Evolutionary conservation across 2,329 filamentous ascomycete genomes (phyloP), one percentile per base, ranked within the genome.

Genomic region (Ceratocystis eucalypticola): DNA sequence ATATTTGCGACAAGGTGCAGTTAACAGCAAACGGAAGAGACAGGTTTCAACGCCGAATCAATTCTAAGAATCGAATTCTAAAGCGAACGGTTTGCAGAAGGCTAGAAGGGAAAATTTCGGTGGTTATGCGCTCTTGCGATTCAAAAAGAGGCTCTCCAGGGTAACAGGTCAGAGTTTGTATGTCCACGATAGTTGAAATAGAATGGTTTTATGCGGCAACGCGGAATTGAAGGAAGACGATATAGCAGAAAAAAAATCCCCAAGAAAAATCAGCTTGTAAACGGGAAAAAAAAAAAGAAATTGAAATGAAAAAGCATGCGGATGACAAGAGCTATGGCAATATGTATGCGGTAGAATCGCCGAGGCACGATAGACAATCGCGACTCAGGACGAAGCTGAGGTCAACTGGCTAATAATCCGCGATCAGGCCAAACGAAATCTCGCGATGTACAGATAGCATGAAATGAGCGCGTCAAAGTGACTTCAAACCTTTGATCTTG

Each of bases 381-480:
- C 53, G 53, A 62, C 20, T 33, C 61, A 45, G 44, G 20, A 25
- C 30, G 37, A 45, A n/a, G 37, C 37, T 25, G 15, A 48, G 8
- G 20, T 20, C 20, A 20, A 45, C 61, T 45, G 41, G 22, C 37
- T 22, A 62, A 15, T 5, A 46, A 30, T 62, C 25, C 17, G 41
- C 10, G 44, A 46, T 8, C 25, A 57, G 53, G 22, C 17, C 10
- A 57, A 33, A 57, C 15, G 28, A 15, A 37, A 30, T 25, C 25
- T n/a, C 28, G 53, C 25, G 53, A 57, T 57, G 53, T 57, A 57
- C 53, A 57, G 17, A 30, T 44, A 48, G 22, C 45, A 17, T 6
- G 33, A 64, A 55, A 59, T 65, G 63, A 33, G 63, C 63, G 63
- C 63, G 33, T 61, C 22, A 22, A 41, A 20, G 61, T 25, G 46